Conservation (phyloP, 2,329 filamentous ascomycete species). For the Seiridium cupressi region DNA sequence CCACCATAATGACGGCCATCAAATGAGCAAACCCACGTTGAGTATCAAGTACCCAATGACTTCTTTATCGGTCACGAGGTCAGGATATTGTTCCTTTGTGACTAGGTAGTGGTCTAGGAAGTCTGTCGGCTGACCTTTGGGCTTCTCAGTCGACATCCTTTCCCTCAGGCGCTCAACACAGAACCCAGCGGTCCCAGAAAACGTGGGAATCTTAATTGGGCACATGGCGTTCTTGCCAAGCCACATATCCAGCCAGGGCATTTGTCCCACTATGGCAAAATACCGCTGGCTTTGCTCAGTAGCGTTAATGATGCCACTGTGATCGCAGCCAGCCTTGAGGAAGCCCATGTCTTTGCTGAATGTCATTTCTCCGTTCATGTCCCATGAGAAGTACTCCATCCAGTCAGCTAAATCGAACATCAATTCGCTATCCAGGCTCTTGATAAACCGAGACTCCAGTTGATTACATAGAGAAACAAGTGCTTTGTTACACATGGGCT, state of each 20-base stretch:
- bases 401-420: constrained; percentile 37
- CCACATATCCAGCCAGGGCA: constrained; percentile 30
- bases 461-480: not conserved
- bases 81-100: constrained; percentile 21
- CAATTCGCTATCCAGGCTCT: constrained; percentile 15
- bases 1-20: not conserved
- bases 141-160: not conserved
- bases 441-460: constrained; percentile 30
- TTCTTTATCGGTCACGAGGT: constrained; percentile 23
- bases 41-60: constrained; percentile 22
- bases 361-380: constrained; percentile 39
- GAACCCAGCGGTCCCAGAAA: constrained; percentile 18
- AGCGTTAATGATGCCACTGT: constrained; percentile 32
- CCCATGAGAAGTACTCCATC: constrained; percentile 38
- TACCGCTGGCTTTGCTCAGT: constrained; percentile 31
- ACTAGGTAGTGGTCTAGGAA: constrained; percentile 27
- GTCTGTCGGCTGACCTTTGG: constrained; percentile 18
- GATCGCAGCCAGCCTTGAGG: constrained; percentile 33
- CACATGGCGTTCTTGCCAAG: constrained; percentile 33
- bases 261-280: constrained; percentile 24
- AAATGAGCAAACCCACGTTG: not conserved
- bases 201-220: constrained; percentile 2
- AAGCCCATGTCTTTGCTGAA: constrained; percentile 41
- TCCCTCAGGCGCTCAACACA: not conserved
- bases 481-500: constrained; percentile 25